These are phyloP conservation scores for Agarophyton chilense DNA, from an alignment of 23 red algal species.

Conservation along the genomic window DNA sequence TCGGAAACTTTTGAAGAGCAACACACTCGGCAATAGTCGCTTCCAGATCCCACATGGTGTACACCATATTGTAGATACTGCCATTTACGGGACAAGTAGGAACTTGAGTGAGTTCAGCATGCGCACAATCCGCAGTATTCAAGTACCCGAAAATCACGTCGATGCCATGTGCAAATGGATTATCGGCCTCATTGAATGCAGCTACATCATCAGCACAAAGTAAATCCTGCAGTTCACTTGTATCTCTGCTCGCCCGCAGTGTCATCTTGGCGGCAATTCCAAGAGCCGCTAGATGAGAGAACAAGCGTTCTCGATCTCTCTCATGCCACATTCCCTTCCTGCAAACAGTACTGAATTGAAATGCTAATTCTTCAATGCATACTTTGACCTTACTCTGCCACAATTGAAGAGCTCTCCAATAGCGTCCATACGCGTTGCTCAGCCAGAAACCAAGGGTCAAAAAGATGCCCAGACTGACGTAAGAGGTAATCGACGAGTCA, in stretches of 20 bases:
- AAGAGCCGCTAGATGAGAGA: constrained; percentile 27
- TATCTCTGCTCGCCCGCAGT: constrained; percentile 23
- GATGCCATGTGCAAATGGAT: constrained; percentile 15
- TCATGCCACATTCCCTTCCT: constrained; percentile 36
- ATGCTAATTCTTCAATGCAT: constrained; percentile 10
- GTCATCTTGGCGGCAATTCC: constrained; percentile 21
- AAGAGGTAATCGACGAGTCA: constrained; percentile 38
- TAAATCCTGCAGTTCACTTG: neutral
- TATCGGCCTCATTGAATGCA: constrained; percentile 8
- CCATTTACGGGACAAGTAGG: neutral
- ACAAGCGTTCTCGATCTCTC: constrained; percentile 49
- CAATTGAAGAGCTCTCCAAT: constrained; percentile 24
- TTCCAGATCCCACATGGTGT: constrained; percentile 26
- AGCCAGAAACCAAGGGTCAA: constrained; percentile 48
- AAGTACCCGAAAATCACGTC: constrained; percentile 38
- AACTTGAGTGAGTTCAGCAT: neutral
- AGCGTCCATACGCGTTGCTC: constrained; percentile 49
- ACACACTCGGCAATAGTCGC: constrained; percentile 3
- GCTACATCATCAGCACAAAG: constrained; percentile 18
- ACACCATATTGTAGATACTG: neutral
- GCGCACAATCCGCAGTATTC: constrained; percentile 21
- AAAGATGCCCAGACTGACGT: constrained; percentile 54
- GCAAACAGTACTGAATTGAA: constrained; percentile 15
- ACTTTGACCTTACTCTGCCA: constrained; percentile 34
- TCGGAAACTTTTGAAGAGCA: constrained; percentile 56